Evolutionary conservation across 139 green algal genomes (phyloP).

Genomic region (Chlamydomonas sp.): DNA sequence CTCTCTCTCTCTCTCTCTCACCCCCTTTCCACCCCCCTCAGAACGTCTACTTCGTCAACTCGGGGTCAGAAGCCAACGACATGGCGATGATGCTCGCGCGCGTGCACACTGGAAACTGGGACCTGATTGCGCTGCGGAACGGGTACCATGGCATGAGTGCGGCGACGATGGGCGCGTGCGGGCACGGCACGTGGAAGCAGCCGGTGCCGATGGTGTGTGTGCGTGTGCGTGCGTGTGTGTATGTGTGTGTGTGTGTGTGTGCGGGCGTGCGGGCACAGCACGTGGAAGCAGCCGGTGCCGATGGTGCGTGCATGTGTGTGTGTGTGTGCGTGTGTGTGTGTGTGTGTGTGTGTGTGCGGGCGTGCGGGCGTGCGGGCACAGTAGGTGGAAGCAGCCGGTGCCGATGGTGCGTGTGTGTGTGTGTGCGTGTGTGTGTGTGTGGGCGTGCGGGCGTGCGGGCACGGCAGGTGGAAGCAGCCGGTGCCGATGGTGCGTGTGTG

Average conservation of each 20-base stretch:
- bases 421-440: conserved; percentile 32
- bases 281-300: conserved; percentile 86
- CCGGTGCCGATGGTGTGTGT: conserved; percentile 62
- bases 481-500: too few relatives aligned
- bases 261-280: conserved; percentile 78
- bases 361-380: conserved; percentile 75
- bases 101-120: conserved; percentile 70
- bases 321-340: conserved; percentile 25
- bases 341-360: too few relatives aligned
- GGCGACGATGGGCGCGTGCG: conserved; percentile 82
- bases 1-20: neutral
- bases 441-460: conserved; percentile 82
- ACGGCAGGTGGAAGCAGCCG: conserved; percentile 88
- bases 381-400: conserved; percentile 88
- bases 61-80: conserved; percentile 78
- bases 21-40: conserved; percentile 9
- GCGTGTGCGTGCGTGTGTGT: too few relatives aligned
- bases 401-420: too few relatives aligned
- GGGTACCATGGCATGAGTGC: conserved; percentile 86
- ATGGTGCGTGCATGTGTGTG: too few relatives aligned
- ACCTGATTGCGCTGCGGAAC: conserved; percentile 87
- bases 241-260: too few relatives aligned
- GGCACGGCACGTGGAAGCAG: conserved; percentile 90
- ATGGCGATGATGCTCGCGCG: conserved; percentile 77
- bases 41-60: conserved; percentile 80